A percentile compares a stretch with the other conserved stretches of the same genome.
phyloP scores from a whole-genome alignment of 805 yeast species.

The Wickerhamiella allomyrinae region DNA sequence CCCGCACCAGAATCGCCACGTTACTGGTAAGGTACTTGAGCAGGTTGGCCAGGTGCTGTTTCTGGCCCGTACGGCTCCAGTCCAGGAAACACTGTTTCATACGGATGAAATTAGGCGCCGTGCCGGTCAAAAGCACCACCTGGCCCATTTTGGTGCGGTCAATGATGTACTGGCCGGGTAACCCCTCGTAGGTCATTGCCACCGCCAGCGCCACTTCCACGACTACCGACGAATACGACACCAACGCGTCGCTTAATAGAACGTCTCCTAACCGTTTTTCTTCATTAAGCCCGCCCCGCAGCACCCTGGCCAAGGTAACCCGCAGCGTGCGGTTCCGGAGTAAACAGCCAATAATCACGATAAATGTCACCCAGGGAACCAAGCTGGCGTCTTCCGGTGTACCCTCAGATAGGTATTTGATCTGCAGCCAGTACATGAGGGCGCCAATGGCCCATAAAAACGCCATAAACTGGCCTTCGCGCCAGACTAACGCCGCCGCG shows the following conservation, averaged over 20 bases:
- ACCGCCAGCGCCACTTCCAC: slow-evolving; percentile 53
- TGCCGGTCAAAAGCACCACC: slow-evolving; percentile 24
- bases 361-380: slow-evolving; percentile 30
- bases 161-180: slow-evolving; percentile 15
- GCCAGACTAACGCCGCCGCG: neutral
- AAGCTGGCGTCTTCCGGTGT: slow-evolving; percentile 7
- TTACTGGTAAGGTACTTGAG: slow-evolving; percentile 39
- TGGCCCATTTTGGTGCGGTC: slow-evolving; percentile 27
- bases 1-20: slow-evolving; percentile 11
- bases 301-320: slow-evolving; percentile 32
- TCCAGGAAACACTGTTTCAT: slow-evolving; percentile 72
- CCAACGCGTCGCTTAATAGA: slow-evolving; percentile 66
- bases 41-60: slow-evolving; percentile 52
- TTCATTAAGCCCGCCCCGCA: slow-evolving; percentile 44
- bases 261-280: slow-evolving; percentile 61
- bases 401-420: neutral
- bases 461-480: neutral
- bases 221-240: slow-evolving; percentile 64
- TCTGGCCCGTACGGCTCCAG: slow-evolving; percentile 36
- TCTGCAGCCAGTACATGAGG: neutral
- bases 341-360: slow-evolving; percentile 26
- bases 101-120: slow-evolving; percentile 59
- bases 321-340: slow-evolving; percentile 32
- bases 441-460: neutral
- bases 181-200: slow-evolving; percentile 28